These are phyloP conservation scores for Tolypocladium pustulatum DNA, from an alignment of 2,329 filamentous ascomycete species.

Conservation along the genomic window DNA sequence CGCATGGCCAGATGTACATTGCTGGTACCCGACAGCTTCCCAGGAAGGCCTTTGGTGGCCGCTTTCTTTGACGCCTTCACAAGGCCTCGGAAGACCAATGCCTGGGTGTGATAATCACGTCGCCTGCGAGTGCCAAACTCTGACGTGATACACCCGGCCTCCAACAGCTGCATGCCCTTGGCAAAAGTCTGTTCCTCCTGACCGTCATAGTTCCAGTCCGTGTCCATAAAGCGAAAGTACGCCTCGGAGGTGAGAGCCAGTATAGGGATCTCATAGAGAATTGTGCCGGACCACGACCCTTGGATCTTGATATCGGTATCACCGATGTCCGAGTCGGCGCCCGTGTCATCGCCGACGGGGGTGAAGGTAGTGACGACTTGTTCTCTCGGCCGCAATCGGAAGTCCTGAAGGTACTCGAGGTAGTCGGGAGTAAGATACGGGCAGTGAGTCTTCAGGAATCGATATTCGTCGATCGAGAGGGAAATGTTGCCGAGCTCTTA, in stretches of 20 bases:
- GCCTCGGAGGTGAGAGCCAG: slow-evolving; percentile 88
- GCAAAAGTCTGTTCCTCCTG: slow-evolving; percentile 77
- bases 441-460: slow-evolving; percentile 69
- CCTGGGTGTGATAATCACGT: slow-evolving; percentile 90
- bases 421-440: slow-evolving; percentile 71
- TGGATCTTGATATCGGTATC: slow-evolving; percentile 67
- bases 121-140: slow-evolving; percentile 88
- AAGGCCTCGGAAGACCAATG: slow-evolving; percentile 82
- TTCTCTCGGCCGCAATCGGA: slow-evolving; percentile 69
- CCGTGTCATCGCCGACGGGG: slow-evolving; percentile 43
- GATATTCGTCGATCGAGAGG: slow-evolving; percentile 67
- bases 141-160: slow-evolving; percentile 79
- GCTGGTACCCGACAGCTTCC: slow-evolving; percentile 78
- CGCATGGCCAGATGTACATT: slow-evolving; percentile 97
- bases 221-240: slow-evolving; percentile 95
- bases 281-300: slow-evolving; percentile 87
- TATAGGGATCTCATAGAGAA: slow-evolving; percentile 94
- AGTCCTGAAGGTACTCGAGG: slow-evolving; percentile 69
- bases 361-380: slow-evolving; percentile 66
- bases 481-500: slow-evolving; percentile 73
- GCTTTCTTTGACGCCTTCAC: slow-evolving; percentile 66
- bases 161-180: slow-evolving; percentile 69
- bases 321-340: slow-evolving; percentile 56
- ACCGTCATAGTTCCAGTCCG: slow-evolving; percentile 77
- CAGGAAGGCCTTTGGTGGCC: slow-evolving; percentile 50